phyloP scores from a whole-genome alignment of 345 rosid genomes.

The Abelmoschus esculentus region DNA sequence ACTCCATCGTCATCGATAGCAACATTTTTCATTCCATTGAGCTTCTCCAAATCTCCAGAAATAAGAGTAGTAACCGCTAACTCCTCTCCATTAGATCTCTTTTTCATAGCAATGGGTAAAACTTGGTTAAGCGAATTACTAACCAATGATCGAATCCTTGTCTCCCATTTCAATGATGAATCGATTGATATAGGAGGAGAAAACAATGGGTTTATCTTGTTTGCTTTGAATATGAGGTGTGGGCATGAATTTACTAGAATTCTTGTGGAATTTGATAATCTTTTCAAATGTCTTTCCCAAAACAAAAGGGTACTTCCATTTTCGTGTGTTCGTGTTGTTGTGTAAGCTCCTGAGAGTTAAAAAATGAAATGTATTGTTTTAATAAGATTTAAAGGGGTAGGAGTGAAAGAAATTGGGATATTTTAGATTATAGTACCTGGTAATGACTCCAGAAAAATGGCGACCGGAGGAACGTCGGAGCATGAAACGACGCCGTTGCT shows the following conservation, averaged over 20 bases:
- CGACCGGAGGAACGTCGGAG: conserved; percentile 41
- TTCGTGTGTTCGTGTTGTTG: conserved; percentile 69
- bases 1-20: conserved; percentile 10
- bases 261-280: conserved; percentile 50
- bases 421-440: conserved; percentile 29
- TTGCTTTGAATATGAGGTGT: conserved; percentile 29
- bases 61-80: conserved; percentile 70
- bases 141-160: conserved; percentile 33
- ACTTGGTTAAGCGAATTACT: conserved; percentile 36
- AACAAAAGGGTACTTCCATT: conserved; percentile 44
- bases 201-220: background rate
- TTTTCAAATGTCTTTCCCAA: conserved; percentile 58
- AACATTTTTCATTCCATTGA: conserved; percentile 19
- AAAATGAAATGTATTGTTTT: background rate
- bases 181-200: conserved; percentile 3
- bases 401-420: background rate
- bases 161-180: conserved; percentile 30
- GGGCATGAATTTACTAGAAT: conserved; percentile 47
- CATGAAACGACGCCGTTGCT: conserved; percentile 44
- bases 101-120: conserved; percentile 33
- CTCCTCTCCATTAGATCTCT: conserved; percentile 42
- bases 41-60: conserved; percentile 40
- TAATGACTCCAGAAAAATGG: conserved; percentile 56
- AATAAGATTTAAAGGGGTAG: background rate
- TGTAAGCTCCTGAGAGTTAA: conserved; percentile 57